Base-by-base conservation (phyloP, 345 rosid genomes). In the Anacardium occidentale region DNA sequence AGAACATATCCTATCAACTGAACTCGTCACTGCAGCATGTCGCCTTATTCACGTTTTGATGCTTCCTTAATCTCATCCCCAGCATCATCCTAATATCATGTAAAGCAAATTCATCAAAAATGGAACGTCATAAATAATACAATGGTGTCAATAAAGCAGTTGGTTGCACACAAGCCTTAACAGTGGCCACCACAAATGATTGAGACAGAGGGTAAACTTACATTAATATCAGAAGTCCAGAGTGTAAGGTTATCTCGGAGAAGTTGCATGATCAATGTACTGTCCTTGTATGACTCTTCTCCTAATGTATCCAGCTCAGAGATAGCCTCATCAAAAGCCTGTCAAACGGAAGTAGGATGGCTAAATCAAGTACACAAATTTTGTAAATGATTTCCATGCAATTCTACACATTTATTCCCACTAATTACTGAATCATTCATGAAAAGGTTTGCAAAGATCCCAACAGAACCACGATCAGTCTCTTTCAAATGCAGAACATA, bases 261-360 rank as follows among this genome's bases (percentile, higher is more conserved):
- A 73, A 95, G 96, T 84, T 95, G 98, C 99, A 95, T 95, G 72
- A 95, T 95, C 80, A 92, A 77, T 42, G 99, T 93, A 75, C 97
- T 93, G 79, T 95, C 98, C 87, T 92, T 92, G 94, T 95, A 95
- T 44, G 98, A 92, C 76, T 95, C 99, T 86, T 95, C 99, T 9
- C 98, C 98, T 78, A 95, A 66, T 12, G 98, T 91, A 76, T 95
- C 98, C 72, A 95, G 85, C 90, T 92, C 98, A 73, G 99, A 84
- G 72, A 94, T 94, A 63, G 98, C 99, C 85, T 92, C 99, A 61
- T 95, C 99, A 71, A 92, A 95, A 17, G 99, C 98, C 99, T 93
- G 83, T 12, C 69, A 57, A 18, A 62, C 22, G 44, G 42, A 61
- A 70, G 15, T 52, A 11, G 50, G 10, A 22, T 56, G 24, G 32